A percentile compares a stretch with the other conserved stretches of the same genome.
These are phyloP conservation scores for Basipetospora chlamydospora DNA, from an alignment of 2,329 filamentous ascomycete species.

Conservation along the genomic window DNA sequence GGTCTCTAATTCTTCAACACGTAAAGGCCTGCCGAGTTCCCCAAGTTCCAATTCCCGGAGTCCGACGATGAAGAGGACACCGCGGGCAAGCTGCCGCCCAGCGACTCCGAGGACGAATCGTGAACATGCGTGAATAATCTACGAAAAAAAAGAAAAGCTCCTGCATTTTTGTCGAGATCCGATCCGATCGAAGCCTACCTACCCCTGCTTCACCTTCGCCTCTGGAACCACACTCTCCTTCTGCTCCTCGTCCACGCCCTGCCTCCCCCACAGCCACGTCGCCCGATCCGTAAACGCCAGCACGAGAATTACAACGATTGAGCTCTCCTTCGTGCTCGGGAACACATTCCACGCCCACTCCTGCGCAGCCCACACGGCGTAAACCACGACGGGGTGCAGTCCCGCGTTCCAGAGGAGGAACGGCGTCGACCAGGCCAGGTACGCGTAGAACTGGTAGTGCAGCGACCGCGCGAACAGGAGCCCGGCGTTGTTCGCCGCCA, in stretches of 20 bases:
- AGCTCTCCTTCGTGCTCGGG: slow-evolving; percentile 53
- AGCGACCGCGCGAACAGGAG: slow-evolving; percentile 76
- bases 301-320: slow-evolving; percentile 50
- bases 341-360: slow-evolving; percentile 93
- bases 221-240: too few species aligned
- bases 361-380: slow-evolving; percentile 59
- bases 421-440: slow-evolving; percentile 78
- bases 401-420: slow-evolving; percentile 73
- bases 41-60: slow-evolving; percentile 20
- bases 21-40: slow-evolving; percentile 64
- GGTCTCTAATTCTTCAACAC: too few species aligned
- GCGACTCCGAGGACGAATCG: slow-evolving; percentile 57
- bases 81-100: slow-evolving; percentile 73
- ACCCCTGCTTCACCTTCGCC: slow-evolving; percentile 18
- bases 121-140: slow-evolving; percentile 10
- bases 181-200: too few species aligned
- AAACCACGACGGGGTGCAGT: slow-evolving; percentile 51
- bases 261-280: slow-evolving; percentile 5
- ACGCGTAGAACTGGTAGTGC: slow-evolving; percentile 93
- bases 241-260: slow-evolving; percentile 6
- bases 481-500: slow-evolving; percentile 64
- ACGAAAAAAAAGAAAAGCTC: slow-evolving; percentile 4
- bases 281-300: slow-evolving; percentile 43
- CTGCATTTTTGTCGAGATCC: slow-evolving; percentile 7
- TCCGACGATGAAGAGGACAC: slow-evolving; percentile 57